Evolutionary conservation across 108 stramenopile genomes (phyloP), one percentile per base, ranked within the genome.

Genomic region (Mediolabrus comicus): DNA sequence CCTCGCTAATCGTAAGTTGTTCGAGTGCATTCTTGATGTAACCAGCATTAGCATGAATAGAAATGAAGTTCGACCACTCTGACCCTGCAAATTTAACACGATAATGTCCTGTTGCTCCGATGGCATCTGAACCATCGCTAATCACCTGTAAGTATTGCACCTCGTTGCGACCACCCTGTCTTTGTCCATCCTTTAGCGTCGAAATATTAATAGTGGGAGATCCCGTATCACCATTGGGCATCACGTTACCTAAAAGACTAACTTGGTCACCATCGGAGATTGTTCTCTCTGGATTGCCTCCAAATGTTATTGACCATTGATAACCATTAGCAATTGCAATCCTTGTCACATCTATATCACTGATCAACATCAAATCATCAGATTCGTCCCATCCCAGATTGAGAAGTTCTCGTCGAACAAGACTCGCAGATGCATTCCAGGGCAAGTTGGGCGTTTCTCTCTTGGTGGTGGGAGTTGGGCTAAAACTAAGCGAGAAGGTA

Each of bases 21-120:
- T 81, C 81, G 22, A 95, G 67, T 32, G 89, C 88, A 19, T 71
- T 80, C 67, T 85, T 73, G 31, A 95, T 76, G 34, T 88, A 82
- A 5, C 27, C 55, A n/a, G 76, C 83, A 57, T 65, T 59, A 3
- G 86, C 80, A 36, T 81, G 56, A 22, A 82, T 31, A 19, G 83
- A 56, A 25, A 92, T 57, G 58, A 75, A 84, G 53, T 24, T 46
- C 24, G 82, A 83, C 77, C 75, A 86, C 25, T 66, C 64, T 4
- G 79, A 75, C 9, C 84, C 83, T 19, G 57, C 83, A 41, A 91
- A 87, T 34, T 82, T 77, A 33, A 84, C 53, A 3, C 85, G 80
- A 69, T 84, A 90, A 69, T 59, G 77, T n/a, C 89, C 89, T 34
- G 63, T 55, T 26, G 66, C 32, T 24, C 6, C 46, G n/a, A n/a